Percentiles rank a stretch among this genome's conserved stretches.
phyloP scores from a whole-genome alignment of 179 eudicot genomes.

The Silene noctiflora region DNA sequence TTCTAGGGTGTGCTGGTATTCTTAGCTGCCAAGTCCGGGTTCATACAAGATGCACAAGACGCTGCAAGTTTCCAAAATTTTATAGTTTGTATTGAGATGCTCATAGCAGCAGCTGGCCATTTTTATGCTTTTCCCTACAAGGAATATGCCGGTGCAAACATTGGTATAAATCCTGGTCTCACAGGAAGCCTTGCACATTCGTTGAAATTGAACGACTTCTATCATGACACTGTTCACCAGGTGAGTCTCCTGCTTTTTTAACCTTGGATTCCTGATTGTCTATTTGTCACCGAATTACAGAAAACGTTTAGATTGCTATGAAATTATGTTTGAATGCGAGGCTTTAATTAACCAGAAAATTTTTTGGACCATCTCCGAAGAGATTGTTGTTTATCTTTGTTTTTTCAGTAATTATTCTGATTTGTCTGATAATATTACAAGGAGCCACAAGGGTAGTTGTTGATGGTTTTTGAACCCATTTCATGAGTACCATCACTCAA shows the following conservation, averaged over 20 bases:
- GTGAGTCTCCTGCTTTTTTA: conserved; percentile 28
- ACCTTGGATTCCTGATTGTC: neutral
- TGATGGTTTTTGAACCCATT: neutral
- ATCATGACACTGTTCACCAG: conserved; percentile 98
- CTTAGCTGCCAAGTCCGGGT: conserved; percentile 83
- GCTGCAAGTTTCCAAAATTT: conserved; percentile 90
- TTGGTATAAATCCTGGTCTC: conserved; percentile 67
- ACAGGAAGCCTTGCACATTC: conserved; percentile 89
- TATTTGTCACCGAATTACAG: neutral
- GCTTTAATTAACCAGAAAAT: neutral
- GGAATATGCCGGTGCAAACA: conserved; percentile 95
- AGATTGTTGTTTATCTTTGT: neutral
- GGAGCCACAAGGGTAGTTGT: neutral
- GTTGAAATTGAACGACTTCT: conserved; percentile 78
- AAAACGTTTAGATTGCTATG: neutral
- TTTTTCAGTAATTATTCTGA: neutral
- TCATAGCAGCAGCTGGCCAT: conserved; percentile 90
- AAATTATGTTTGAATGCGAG: conserved; percentile 1
- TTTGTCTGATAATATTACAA: neutral
- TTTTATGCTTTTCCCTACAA: conserved; percentile 94
- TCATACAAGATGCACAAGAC: conserved; percentile 64
- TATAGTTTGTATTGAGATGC: conserved; percentile 91
- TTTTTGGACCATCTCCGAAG: neutral
- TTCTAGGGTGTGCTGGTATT: conserved; percentile 86
- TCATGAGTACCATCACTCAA: neutral